phyloP scores from a whole-genome alignment of 2,329 filamentous ascomycete species.

The Aspergillus eucalypticola region DNA sequence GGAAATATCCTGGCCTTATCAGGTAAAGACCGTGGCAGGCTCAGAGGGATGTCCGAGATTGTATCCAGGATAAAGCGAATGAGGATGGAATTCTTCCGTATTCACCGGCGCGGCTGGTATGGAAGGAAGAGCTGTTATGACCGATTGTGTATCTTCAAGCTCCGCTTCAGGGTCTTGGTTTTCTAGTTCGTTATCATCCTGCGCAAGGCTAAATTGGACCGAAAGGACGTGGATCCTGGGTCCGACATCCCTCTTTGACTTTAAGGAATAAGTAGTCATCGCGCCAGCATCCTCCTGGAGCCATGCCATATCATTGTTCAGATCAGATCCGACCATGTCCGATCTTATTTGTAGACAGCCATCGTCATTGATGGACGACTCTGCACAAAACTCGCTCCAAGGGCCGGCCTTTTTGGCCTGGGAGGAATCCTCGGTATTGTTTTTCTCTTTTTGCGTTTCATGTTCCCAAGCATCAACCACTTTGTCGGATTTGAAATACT shows the following conservation, averaged over 20 bases:
- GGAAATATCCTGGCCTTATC: neutral
- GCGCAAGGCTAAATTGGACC: slow-evolving; percentile 27
- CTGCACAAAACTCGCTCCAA: slow-evolving; percentile 35
- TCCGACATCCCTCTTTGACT: slow-evolving; percentile 25
- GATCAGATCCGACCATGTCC: slow-evolving; percentile 15
- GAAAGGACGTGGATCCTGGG: slow-evolving; percentile 37
- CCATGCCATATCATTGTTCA: slow-evolving; percentile 34
- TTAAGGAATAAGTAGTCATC: slow-evolving; percentile 34
- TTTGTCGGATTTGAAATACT: slow-evolving; percentile 37
- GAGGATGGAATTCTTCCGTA: neutral
- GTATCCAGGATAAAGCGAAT: neutral
- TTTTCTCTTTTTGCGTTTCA: slow-evolving; percentile 25
- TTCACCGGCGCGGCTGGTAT: slow-evolving; percentile 17
- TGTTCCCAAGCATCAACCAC: slow-evolving; percentile 36
- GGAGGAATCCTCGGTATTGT: slow-evolving; percentile 11
- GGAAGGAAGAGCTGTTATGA: slow-evolving; percentile 33
- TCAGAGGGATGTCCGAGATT: neutral
- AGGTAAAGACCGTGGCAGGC: neutral
- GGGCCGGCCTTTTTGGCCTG: slow-evolving; percentile 28
- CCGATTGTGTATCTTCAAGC: slow-evolving; percentile 16
- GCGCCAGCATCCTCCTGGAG: slow-evolving; percentile 28
- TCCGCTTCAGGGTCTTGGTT: neutral
- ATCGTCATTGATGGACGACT: slow-evolving; percentile 19
- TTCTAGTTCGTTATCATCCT: slow-evolving; percentile 19
- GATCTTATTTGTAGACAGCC: slow-evolving; percentile 10